These are phyloP conservation scores for Irpex rosettiformis DNA, from an alignment of 1,284 basidiomycete genomes.

Conservation along the genomic window DNA sequence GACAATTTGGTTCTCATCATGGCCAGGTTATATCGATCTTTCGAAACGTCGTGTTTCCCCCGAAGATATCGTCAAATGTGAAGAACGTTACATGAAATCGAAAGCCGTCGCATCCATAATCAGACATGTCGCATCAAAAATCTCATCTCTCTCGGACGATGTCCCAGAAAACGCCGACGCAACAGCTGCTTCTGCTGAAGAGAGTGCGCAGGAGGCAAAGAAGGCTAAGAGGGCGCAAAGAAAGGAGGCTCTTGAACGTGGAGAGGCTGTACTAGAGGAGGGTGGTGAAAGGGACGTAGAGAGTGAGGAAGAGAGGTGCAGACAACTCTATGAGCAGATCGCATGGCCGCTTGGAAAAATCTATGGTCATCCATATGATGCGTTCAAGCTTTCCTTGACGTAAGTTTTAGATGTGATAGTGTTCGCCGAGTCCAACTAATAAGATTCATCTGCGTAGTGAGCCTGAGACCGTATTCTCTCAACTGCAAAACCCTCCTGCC, in stretches of 20 bases:
- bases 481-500: slow-evolving; percentile 64
- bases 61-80: slow-evolving; percentile 98
- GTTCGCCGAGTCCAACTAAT: slow-evolving; percentile 5
- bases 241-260: slow-evolving; percentile 39
- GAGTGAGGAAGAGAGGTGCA: slow-evolving; percentile 74
- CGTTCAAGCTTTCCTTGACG: slow-evolving; percentile 96
- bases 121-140: slow-evolving; percentile 89
- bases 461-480: slow-evolving; percentile 80
- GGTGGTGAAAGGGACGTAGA: slow-evolving; percentile 37
- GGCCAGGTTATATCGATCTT: slow-evolving; percentile 93
- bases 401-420: slow-evolving; percentile 39
- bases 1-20: neutral
- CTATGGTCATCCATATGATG: slow-evolving; percentile 96
- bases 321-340: slow-evolving; percentile 86
- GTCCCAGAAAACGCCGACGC: slow-evolving; percentile 17
- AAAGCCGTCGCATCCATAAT: slow-evolving; percentile 94
- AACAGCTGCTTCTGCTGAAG: slow-evolving; percentile 40
- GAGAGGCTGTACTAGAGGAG: slow-evolving; percentile 34
- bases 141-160: slow-evolving; percentile 48
- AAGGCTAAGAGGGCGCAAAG: slow-evolving; percentile 41
- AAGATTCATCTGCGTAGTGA: slow-evolving; percentile 55
- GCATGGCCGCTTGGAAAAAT: slow-evolving; percentile 92
- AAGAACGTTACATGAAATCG: slow-evolving; percentile 97
- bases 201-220: slow-evolving; percentile 42
- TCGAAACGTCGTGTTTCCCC: slow-evolving; percentile 99